Base-by-base conservation (phyloP, 345 rosid genomes). In the Raphanus raphanistrum region DNA sequence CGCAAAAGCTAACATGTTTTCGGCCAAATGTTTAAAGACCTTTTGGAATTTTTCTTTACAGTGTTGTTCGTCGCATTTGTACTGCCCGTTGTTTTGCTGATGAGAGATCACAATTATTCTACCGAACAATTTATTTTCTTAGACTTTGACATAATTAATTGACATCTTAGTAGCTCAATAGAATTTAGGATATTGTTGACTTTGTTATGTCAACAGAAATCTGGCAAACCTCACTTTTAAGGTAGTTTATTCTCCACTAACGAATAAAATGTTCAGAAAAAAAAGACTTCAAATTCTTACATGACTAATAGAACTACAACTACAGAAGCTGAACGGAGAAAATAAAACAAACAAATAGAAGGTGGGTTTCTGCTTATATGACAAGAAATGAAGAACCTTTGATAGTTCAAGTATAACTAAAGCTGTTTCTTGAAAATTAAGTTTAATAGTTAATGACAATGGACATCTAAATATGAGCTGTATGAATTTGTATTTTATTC, bases 1-100 rank as follows among this genome's bases (percentile, higher is more conserved):
- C 63, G 64, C 64, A 73, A 52, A 52, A 33, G 25, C 32, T 48
- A 48, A 62, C 60, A 63, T 73, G 35, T 50, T 68, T 32, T 73
- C 69, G 9, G n/a, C 9, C 33, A 31, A 52, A 21, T 70, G 65
- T 57, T 57, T 21, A 21, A 70, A 50, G 12, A 8, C 9, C 21
- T 33, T 35, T 58, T 58, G 15, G 33, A 50, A 16, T 11, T 28
- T 16, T 52, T 52, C 26, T 58, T 58, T 11, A 21, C 36, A 15
- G 27, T 60, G 10, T 50, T 8, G 59, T 52, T 52, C 12, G 21
- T 41, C 43, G 58, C 43, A 60, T 60, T 28, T 72, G 31, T 15
- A 29, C 1, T 28, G 13, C 21, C 5, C 29, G 45, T 59, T 6
- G 11, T 27, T 10, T 71, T n/a, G 8, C 15, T 59, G 28, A 52